Conservation (phyloP, 2,329 filamentous ascomycete species). For the Ophiocordyceps robertsii region DNA sequence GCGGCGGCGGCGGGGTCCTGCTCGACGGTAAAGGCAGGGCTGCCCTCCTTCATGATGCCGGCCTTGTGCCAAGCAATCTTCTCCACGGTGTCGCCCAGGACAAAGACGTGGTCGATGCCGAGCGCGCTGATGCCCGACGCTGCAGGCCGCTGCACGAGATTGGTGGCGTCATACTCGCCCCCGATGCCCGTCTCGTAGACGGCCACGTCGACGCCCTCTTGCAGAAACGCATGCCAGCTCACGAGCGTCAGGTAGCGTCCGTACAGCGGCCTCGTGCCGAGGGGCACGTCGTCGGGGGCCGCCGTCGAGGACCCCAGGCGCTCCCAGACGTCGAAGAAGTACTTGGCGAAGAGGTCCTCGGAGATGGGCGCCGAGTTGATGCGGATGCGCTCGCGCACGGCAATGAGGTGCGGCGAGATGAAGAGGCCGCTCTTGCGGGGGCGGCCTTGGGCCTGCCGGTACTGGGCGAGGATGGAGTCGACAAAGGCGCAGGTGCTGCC, state of each 20-base stretch:
- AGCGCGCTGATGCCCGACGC: constrained; percentile 51
- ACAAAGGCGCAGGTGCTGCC: constrained; percentile 59
- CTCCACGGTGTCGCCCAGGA: constrained; percentile 47
- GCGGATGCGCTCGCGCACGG: constrained; percentile 54
- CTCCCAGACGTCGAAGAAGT: constrained; percentile 59
- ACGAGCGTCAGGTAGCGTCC: constrained; percentile 52
- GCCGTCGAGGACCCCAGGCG: constrained; percentile 26
- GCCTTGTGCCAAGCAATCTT: constrained; percentile 65
- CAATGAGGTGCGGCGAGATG: constrained; percentile 55
- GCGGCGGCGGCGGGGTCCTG: constrained; percentile 31
- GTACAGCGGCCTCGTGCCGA: constrained; percentile 37
- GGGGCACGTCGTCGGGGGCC: constrained; percentile 19
- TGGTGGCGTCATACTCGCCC: constrained; percentile 56
- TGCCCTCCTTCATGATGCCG: constrained; percentile 52
- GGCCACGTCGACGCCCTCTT: constrained; percentile 46
- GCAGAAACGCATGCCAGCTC: constrained; percentile 52
- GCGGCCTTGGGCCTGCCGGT: constrained; percentile 20
- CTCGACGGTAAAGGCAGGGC: constrained; percentile 42
- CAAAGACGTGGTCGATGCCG: constrained; percentile 54
- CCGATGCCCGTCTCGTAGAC: constrained; percentile 57
- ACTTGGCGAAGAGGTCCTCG: constrained; percentile 44
- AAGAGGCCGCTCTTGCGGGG: constrained; percentile 46
- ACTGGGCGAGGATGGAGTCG: constrained; percentile 44
- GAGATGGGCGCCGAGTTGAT: constrained; percentile 45
- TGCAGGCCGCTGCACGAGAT: constrained; percentile 44